These are phyloP conservation scores for Fusarium sp. DNA, from an alignment of 2,329 filamentous ascomycete species.

Conservation along the genomic window DNA sequence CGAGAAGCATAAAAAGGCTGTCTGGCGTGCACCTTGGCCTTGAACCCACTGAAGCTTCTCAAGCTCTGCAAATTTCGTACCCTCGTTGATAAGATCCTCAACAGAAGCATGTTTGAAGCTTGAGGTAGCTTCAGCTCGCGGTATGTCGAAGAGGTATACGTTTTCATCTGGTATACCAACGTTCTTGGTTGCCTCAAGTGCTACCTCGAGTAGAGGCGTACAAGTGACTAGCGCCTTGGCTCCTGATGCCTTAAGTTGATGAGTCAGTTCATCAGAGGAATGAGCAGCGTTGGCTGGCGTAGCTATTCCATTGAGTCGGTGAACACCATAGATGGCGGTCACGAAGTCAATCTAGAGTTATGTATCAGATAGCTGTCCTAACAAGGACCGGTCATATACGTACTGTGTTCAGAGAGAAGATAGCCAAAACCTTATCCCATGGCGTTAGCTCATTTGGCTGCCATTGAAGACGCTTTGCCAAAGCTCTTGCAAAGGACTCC, in stretches of 20 bases:
- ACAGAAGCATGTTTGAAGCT: constrained; percentile 66
- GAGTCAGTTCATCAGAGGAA: constrained; percentile 74
- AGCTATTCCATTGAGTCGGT: constrained; percentile 77
- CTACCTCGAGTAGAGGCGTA: constrained; percentile 70
- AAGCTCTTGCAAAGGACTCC: constrained; percentile 73
- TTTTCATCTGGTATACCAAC: constrained; percentile 70
- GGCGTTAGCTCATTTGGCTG: constrained; percentile 75
- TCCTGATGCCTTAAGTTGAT: constrained; percentile 76
- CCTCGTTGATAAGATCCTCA: constrained; percentile 72
- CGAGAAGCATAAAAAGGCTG: constrained; percentile 82
- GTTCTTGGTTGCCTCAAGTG: constrained; percentile 71
- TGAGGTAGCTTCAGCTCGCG: constrained; percentile 54
- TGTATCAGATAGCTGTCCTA: rapidly evolving
- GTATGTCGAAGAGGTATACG: constrained; percentile 76
- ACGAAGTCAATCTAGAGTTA: constrained; percentile 75
- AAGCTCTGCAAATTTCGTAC: constrained; percentile 64
- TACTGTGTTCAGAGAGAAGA: constrained; percentile 84
- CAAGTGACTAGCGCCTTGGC: constrained; percentile 80
- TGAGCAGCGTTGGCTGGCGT: constrained; percentile 81
- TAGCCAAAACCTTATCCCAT: constrained; percentile 82
- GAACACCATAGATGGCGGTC: constrained; percentile 78
- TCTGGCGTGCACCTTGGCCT: constrained; percentile 74
- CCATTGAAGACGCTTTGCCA: constrained; percentile 74
- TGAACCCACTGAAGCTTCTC: constrained; percentile 65
- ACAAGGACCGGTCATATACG: constrained; percentile 15